Evolutionary conservation across 208 protist species (phyloP), one percentile per base, ranked within the genome.

Genomic region (Trypanosoma rangeli): DNA sequence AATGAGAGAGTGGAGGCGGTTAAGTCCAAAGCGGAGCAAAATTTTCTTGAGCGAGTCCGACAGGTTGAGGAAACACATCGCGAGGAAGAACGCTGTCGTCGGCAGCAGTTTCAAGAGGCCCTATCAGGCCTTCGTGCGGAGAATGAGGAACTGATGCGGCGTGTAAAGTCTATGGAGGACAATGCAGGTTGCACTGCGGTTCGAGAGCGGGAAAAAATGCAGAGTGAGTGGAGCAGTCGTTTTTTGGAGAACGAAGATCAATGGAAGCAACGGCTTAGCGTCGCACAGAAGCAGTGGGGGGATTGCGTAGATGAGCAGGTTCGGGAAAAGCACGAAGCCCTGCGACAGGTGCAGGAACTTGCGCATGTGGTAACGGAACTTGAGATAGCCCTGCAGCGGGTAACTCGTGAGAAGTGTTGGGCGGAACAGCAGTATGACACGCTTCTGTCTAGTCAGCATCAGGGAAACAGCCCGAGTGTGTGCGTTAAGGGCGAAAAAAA

Each of bases 181-280:
- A 18, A 20, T 46, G 13, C 64, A 20, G n/a, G 18, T 16, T n/a
- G 39, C 33, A 52, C 64, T 18, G 31, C 31, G 29, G 16, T 53
- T 15, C 16, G 22, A 50, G 59, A 52, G 29, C 16, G 54, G 44
- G 63, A 69, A 10, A 64, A 57, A 48, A 37, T 76, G 28, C 50
- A 83, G 63, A 77, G 42, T 39, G 86, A 86, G 68, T 77, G 83
- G 74, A 64, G 42, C 7, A 48, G 68, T 28, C 75, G 78, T 46
- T 71, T 90, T 59, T 54, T 78, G n/a, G 73, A 79, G 56, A 70
- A 80, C 7, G 81, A 86, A 63, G 58, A 58, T 12, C 83, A 92
- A 64, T 92, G 82, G 75, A 80, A 77, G 28, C 73, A 83, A 31
- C 76, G 79, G 22, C 48, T 89, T 55, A 68, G 74, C 60, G 71